Percentiles rank a stretch among this genome's conserved stretches.
These are phyloP conservation scores for Salix caprea DNA, from an alignment of 345 rosid genomes.

Conservation along the genomic window DNA sequence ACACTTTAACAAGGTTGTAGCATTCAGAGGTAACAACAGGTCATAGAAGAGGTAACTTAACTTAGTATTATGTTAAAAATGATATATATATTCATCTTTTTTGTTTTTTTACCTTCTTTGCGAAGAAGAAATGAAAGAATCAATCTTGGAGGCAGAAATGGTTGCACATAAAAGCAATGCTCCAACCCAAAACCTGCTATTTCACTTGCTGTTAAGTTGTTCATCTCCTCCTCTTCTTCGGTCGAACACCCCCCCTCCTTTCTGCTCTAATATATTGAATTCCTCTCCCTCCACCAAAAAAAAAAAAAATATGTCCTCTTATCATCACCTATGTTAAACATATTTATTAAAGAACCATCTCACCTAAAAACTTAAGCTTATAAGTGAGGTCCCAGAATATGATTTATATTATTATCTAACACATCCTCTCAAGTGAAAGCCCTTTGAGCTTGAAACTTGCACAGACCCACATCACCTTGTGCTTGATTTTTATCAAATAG, in stretches of 20 bases:
- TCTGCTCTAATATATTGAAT: too few species aligned
- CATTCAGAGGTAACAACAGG: neutral
- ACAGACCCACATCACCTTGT: too few species aligned
- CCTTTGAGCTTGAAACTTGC: too few species aligned
- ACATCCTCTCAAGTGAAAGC: too few species aligned
- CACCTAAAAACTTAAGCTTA: too few species aligned
- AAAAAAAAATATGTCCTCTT: too few species aligned
- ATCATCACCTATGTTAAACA: too few species aligned
- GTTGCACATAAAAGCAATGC: slow-evolving; percentile 56
- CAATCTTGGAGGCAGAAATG: slow-evolving; percentile 64
- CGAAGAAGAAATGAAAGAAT: slow-evolving; percentile 65
- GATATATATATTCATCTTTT: too few species aligned
- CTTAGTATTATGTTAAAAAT: neutral
- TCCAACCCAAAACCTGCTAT: slow-evolving; percentile 68
- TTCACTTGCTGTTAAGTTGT: slow-evolving; percentile 60
- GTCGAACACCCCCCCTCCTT: neutral
- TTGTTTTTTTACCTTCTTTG: slow-evolving; percentile 48
- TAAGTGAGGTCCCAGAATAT: too few species aligned
- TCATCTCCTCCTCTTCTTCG: slow-evolving; percentile 32
- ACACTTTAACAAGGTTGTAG: neutral
- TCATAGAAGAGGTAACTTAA: neutral
- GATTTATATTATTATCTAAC: too few species aligned
- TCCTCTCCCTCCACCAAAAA: neutral
- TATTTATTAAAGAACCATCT: too few species aligned
- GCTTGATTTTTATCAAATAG: too few species aligned